A percentile compares a stretch with the other conserved stretches of the same genome.
Conservation (phyloP, 2,329 filamentous ascomycete species). For the Sarocladium oryzae region DNA sequence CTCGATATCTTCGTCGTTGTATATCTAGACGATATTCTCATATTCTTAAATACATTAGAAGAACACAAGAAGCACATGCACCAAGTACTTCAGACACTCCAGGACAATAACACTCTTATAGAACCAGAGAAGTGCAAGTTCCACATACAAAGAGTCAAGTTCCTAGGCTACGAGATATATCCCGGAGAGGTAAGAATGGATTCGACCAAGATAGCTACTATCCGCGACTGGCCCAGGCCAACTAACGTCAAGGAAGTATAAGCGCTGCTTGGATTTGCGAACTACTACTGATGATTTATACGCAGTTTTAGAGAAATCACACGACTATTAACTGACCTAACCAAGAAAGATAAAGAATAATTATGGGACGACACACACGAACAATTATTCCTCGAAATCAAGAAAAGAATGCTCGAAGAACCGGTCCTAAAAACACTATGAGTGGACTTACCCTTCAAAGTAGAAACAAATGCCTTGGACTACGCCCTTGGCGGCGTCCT, state of each 20-base stretch:
- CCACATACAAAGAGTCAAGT: background rate
- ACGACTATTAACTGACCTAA: background rate
- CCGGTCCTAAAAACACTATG: background rate
- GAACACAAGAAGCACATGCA: conserved; percentile 11
- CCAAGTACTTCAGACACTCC: conserved; percentile 6
- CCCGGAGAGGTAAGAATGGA: background rate
- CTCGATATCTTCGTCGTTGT: conserved; percentile 6
- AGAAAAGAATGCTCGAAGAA: conserved; percentile 1
- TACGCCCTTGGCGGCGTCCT: conserved; percentile 4
- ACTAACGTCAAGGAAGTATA: background rate
- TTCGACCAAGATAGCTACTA: conserved; percentile 1
- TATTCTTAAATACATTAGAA: conserved; percentile 11
- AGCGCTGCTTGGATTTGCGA: conserved; percentile 2
- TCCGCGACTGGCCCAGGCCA: background rate
- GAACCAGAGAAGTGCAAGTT: conserved; percentile 1
- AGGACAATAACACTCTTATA: background rate
- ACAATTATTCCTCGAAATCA: background rate
- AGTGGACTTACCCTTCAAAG: conserved; percentile 2
- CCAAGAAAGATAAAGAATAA: background rate
- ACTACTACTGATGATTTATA: conserved; percentile 4
- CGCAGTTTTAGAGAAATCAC: background rate
- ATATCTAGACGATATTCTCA: conserved; percentile 10
- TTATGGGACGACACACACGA: background rate
- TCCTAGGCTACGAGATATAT: conserved; percentile 4
- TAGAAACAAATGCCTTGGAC: conserved; percentile 5